A percentile compares a stretch with the other conserved stretches of the same genome.
phyloP scores from a whole-genome alignment of 805 yeast genomes.

The Cyberlindnera euphorbiiphila region DNA sequence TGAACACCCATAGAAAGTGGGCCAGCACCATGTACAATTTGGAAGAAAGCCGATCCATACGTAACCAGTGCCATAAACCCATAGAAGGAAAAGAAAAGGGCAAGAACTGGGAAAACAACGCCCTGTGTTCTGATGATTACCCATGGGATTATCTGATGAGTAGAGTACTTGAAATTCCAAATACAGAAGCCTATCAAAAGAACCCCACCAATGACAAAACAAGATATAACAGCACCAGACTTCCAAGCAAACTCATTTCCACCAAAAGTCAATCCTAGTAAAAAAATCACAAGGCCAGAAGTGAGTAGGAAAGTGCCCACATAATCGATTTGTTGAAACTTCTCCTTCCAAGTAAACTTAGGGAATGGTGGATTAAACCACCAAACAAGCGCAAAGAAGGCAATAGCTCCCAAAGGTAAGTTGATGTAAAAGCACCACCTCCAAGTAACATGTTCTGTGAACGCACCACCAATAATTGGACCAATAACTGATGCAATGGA shows the following conservation, averaged over 20 bases:
- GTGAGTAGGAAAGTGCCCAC: conserved; percentile 43
- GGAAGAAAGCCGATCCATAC: conserved; percentile 48
- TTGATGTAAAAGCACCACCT: conserved; percentile 76
- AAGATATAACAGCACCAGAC: conserved; percentile 48
- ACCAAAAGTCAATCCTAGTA: conserved; percentile 53
- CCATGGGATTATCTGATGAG: conserved; percentile 32
- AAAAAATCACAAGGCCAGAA: conserved; percentile 40
- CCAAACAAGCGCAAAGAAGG: conserved; percentile 35
- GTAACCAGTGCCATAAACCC: conserved; percentile 37
- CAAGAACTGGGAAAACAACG: conserved; percentile 21
- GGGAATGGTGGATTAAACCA: conserved; percentile 47
- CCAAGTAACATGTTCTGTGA: conserved; percentile 58
- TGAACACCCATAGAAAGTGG: conserved; percentile 23
- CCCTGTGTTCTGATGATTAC: conserved; percentile 36
- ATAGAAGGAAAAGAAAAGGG: conserved; percentile 31
- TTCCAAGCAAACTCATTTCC: conserved; percentile 50
- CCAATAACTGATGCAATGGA: conserved; percentile 53
- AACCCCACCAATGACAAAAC: conserved; percentile 35
- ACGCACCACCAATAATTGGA: conserved; percentile 66
- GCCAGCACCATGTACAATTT: conserved; percentile 37
- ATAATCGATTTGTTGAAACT: conserved; percentile 43
- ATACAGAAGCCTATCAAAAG: conserved; percentile 7
- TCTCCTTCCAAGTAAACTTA: conserved; percentile 34
- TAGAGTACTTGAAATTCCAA: conserved; percentile 18
- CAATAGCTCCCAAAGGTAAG: conserved; percentile 59